These are phyloP conservation scores for Misopates orontium DNA, from an alignment of 257 asterid genomes.

Conservation along the genomic window DNA sequence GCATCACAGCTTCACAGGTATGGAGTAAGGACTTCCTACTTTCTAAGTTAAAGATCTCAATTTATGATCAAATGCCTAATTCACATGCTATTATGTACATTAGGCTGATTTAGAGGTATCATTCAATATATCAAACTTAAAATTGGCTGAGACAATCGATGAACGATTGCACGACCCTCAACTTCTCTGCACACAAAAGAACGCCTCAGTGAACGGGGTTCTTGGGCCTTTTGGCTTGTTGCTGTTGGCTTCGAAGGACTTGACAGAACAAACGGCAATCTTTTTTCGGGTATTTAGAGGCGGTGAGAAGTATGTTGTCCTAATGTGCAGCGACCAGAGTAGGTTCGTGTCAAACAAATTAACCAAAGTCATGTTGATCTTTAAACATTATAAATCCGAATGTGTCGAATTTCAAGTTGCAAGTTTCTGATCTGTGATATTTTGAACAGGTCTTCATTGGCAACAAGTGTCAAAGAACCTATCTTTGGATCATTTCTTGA, in stretches of 20 bases:
- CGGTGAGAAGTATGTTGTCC: too few species aligned
- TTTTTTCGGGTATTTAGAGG: conserved; percentile 43
- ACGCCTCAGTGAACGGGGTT: conserved; percentile 35
- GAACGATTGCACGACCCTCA: conserved; percentile 31
- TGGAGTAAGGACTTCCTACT: conserved; percentile 1
- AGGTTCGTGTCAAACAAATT: too few species aligned
- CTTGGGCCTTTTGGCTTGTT: conserved; percentile 54
- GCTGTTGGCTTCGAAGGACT: conserved; percentile 41
- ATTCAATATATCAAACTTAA: conserved; percentile 24
- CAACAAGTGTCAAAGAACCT: conserved; percentile 32
- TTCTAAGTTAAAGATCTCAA: neutral
- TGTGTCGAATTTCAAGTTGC: neutral
- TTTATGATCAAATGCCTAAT: neutral
- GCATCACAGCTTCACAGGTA: conserved; percentile 44
- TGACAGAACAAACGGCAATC: conserved; percentile 49
- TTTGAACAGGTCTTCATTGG: conserved; percentile 45
- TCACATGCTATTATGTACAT: neutral
- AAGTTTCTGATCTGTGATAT: neutral
- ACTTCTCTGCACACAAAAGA: conserved; percentile 34
- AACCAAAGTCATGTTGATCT: neutral
- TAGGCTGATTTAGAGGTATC: conserved; percentile 44
- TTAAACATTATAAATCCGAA: neutral
- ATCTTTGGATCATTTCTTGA: conserved; percentile 51
- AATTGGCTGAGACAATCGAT: conserved; percentile 35
- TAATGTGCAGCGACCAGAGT: too few species aligned